Percentiles rank a stretch among this genome's conserved stretches.
Conservation (phyloP, 1,284 basidiomycete genomes). For the Polyporus tsugae region DNA sequence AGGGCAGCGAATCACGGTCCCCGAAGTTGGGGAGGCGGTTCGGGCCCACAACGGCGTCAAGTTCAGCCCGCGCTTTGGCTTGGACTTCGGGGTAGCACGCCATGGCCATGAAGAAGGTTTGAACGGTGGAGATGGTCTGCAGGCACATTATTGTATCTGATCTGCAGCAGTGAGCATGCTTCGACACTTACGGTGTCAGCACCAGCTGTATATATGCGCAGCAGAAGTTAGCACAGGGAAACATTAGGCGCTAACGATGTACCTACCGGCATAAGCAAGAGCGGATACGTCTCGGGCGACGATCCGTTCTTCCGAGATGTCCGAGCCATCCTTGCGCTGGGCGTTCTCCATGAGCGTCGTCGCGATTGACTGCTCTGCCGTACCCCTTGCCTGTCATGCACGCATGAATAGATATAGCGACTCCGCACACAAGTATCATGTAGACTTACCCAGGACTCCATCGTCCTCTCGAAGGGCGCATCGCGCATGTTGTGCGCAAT, state of each 20-base stretch:
- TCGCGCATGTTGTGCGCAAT: constrained; percentile 3
- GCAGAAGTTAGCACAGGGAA: background rate
- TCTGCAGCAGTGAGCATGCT: background rate
- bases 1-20: constrained; percentile 38
- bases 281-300: constrained; percentile 24
- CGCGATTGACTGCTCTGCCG: constrained; percentile 23
- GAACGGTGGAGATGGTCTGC: constrained; percentile 29
- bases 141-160: background rate
- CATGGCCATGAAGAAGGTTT: constrained; percentile 46
- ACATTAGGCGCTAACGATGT: background rate
- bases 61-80: constrained; percentile 46
- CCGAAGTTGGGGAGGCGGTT: constrained; percentile 47
- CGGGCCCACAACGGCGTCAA: constrained; percentile 31
- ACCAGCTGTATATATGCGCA: constrained; percentile 14
- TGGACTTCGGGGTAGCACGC: constrained; percentile 45
- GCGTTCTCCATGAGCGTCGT: constrained; percentile 21
- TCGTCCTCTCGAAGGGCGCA: constrained; percentile 8
- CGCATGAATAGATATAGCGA: background rate
- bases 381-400: constrained; percentile 18
- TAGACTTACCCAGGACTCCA: constrained; percentile 12
- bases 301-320: constrained; percentile 20
- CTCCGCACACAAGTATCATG: no score
- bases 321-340: constrained; percentile 12
- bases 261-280: constrained; percentile 26
- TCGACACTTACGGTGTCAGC: constrained; percentile 28